phyloP scores from a whole-genome alignment of 768 basidiomycete species.

The Tubosaeta sp. region DNA sequence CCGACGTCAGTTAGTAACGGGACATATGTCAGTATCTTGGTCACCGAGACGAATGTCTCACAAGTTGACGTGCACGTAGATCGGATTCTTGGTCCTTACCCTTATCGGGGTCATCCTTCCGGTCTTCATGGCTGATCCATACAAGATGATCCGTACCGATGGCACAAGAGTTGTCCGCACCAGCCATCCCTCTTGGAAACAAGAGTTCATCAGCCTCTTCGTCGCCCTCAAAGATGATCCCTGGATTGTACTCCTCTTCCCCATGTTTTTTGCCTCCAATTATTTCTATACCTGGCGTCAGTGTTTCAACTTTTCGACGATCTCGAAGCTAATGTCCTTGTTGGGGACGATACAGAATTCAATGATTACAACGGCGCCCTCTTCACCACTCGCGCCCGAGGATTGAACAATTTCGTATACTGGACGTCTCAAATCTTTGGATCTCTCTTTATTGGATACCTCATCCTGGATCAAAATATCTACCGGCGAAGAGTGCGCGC shows the following conservation, averaged over 20 bases:
- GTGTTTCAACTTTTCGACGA: conserved; percentile 20
- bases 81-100: conserved; percentile 71
- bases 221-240: conserved; percentile 66
- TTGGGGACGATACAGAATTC: conserved; percentile 50
- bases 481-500: conserved; percentile 66
- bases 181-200: conserved; percentile 71
- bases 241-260: conserved; percentile 70
- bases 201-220: conserved; percentile 66
- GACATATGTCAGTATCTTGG: conserved; percentile 68
- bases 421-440: conserved; percentile 78
- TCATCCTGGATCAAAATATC: conserved; percentile 54
- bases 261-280: conserved; percentile 81
- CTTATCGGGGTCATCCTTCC: conserved; percentile 63
- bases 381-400: conserved; percentile 77
- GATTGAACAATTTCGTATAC: conserved; percentile 75
- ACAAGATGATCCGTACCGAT: conserved; percentile 70
- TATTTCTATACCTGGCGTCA: conserved; percentile 85
- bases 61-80: conserved; percentile 38
- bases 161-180: conserved; percentile 59
- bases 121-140: conserved; percentile 64
- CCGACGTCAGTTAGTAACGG: conserved; percentile 55
- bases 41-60: background rate
- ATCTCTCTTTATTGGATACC: conserved; percentile 63
- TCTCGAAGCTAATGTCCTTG: conserved; percentile 1
- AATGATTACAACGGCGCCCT: conserved; percentile 75